Conservation (phyloP, 1,284 basidiomycete species). For the Kwoniella shivajii region DNA sequence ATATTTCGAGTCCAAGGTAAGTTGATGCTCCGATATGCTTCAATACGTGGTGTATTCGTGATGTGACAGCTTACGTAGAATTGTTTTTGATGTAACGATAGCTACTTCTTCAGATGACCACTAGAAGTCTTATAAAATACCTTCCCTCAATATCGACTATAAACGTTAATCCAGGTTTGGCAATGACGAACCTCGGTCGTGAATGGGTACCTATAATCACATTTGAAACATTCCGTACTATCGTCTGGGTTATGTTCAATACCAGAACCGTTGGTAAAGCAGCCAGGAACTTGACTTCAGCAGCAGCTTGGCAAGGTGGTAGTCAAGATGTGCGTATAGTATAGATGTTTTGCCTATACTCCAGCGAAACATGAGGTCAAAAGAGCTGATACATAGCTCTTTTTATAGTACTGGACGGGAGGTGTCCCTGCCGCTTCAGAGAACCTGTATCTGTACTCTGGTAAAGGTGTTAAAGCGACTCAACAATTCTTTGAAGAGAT, state of each 20-base stretch:
- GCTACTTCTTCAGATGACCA: constrained; percentile 30
- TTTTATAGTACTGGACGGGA: constrained; percentile 18
- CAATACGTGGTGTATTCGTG: neutral
- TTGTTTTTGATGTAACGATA: constrained; percentile 4
- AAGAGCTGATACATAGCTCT: neutral
- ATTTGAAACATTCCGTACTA: neutral
- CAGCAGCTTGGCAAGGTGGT: constrained; percentile 6
- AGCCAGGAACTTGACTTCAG: constrained; percentile 13
- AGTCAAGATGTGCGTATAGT: constrained; percentile 14
- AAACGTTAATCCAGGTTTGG: constrained; percentile 22
- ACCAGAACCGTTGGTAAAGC: constrained; percentile 8
- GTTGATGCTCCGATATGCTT: neutral
- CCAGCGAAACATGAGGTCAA: no score
- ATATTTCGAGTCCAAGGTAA: constrained; percentile 28
- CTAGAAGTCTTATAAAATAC: constrained; percentile 15
- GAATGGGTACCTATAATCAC: constrained; percentile 6
- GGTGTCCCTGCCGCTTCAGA: constrained; percentile 6
- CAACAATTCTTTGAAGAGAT: constrained; percentile 9
- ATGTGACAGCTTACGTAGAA: neutral
- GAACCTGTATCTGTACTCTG: constrained; percentile 8
- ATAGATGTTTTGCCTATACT: no score
- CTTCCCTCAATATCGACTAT: constrained; percentile 15
- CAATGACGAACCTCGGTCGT: constrained; percentile 22
- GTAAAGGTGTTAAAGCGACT: constrained; percentile 12
- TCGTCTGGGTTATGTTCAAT: constrained; percentile 4